Evolutionary conservation across 139 green algal species (phyloP), one percentile per base, ranked within the genome.

Genomic region (Medakamo hakoo): DNA sequence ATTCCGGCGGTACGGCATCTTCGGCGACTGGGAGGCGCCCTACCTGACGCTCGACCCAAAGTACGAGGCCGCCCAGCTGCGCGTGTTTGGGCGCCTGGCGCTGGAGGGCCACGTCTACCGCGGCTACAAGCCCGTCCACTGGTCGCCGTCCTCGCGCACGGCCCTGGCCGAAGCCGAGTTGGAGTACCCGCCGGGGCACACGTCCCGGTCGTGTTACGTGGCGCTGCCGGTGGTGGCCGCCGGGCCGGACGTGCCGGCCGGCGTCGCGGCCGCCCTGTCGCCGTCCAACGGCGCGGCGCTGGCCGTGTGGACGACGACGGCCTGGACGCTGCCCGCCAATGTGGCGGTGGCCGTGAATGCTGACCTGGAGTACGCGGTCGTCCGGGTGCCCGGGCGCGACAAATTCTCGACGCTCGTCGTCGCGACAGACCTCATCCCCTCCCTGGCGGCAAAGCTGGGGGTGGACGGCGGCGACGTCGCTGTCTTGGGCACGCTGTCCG

Each of bases 311-410:
- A 99, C 93, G 18, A 99, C 93, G 48, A 99, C 93, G 2, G 89
- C 93, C 30, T 99, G 93, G 93, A 98, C 93, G 26, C 92, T 99
- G 49, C 93, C 93, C 20, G 93, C 87, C 65, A 99, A 99, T 78
- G 73, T 89, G 62, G 93, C 92, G 19, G 90, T 98, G 58, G 93
- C 87, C 1, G 80, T 99, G 28, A 98, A 98, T 69, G 83, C 65
- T 20, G 62, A 84, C 57, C 79, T 99, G 63, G 68, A 92, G 31
- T 99, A 99, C 76, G 70, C 72, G 4, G 68, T 97, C 18, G 85
- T 92, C 49, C 68, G 88, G 74, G 67, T 72, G 19, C 19, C 73
- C 65, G 63, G 63, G 60, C 3, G 52, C 4, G 20, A n/a, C n/a
- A n/a, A n/a, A n/a, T n/a, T n/a, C n/a, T n/a, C n/a, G n/a, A n/a